A percentile compares a stretch with the other conserved stretches of the same genome.
These are phyloP conservation scores for Huntiella decipiens DNA, from an alignment of 2,329 filamentous ascomycete genomes.

Conservation along the genomic window DNA sequence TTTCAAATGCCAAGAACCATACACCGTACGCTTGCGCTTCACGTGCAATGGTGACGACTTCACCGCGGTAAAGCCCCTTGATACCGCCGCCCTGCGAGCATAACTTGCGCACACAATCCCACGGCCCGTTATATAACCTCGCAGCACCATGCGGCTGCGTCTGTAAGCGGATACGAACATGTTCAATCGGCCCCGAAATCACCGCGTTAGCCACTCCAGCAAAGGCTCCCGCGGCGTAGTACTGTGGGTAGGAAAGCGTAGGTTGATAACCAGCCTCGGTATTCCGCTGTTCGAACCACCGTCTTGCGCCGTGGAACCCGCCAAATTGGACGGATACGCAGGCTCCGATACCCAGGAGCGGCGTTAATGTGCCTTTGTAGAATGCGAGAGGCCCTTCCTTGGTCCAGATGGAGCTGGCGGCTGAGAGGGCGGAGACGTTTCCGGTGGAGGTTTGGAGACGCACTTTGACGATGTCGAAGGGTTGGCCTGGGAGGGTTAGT, in stretches of 20 bases:
- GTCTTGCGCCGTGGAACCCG: slow-evolving; percentile 81
- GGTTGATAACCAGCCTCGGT: slow-evolving; percentile 32
- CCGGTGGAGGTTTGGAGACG: slow-evolving; percentile 75
- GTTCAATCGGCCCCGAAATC: slow-evolving; percentile 84
- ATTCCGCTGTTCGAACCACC: slow-evolving; percentile 66
- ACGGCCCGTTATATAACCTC: slow-evolving; percentile 62
- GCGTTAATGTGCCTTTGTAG: slow-evolving; percentile 95
- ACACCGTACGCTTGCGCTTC: slow-evolving; percentile 90
- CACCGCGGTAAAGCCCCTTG: slow-evolving; percentile 66
- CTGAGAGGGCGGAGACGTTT: slow-evolving; percentile 63
- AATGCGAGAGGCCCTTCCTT: slow-evolving; percentile 81
- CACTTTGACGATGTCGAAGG: slow-evolving; percentile 90
- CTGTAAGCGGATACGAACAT: slow-evolving; percentile 88
- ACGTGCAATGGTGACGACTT: slow-evolving; percentile 65
- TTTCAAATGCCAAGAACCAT: slow-evolving; percentile 94
- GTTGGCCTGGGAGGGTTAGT: slow-evolving; percentile 32
- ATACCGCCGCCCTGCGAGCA: slow-evolving; percentile 46
- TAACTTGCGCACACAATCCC: slow-evolving; percentile 82
- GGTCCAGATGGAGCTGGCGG: slow-evolving; percentile 66
- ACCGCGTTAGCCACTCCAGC: slow-evolving; percentile 79
- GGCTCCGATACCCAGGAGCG: slow-evolving; percentile 84
- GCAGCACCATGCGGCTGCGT: slow-evolving; percentile 78
- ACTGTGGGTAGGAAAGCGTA: slow-evolving; percentile 60
- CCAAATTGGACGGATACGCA: slow-evolving; percentile 98
- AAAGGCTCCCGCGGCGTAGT: slow-evolving; percentile 79